phyloP scores from a whole-genome alignment of 148 eudicot genomes.

The Fagopyrum tataricum region DNA sequence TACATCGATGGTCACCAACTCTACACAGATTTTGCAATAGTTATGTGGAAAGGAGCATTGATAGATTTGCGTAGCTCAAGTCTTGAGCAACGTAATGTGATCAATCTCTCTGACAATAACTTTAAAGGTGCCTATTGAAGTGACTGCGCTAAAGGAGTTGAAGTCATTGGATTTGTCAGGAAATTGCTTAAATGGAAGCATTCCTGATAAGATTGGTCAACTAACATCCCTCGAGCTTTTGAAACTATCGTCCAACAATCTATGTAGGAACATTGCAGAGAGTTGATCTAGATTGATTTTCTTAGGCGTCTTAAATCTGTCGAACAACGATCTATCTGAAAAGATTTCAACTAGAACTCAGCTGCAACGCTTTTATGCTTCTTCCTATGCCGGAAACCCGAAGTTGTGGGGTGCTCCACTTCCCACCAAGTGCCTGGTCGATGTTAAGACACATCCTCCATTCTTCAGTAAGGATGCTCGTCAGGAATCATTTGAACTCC shows the following conservation, averaged over 20 bases:
- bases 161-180: too few relatives aligned
- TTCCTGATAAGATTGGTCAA: conserved; percentile 17
- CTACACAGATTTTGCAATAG: too few relatives aligned
- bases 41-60: conserved; percentile 15
- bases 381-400: conserved; percentile 24
- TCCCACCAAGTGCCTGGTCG: conserved; percentile 20
- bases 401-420: conserved; percentile 38
- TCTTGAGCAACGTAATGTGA: too few relatives aligned
- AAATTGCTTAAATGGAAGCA: too few relatives aligned
- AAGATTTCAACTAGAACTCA: conserved; percentile 22
- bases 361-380: conserved; percentile 24
- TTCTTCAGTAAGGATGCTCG: too few relatives aligned
- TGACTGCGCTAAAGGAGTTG: too few relatives aligned
- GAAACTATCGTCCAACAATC: conserved; percentile 16
- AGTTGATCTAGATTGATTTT: conserved; percentile 13
- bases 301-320: conserved; percentile 13
- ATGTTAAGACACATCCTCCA: too few relatives aligned
- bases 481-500: too few relatives aligned
- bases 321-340: conserved; percentile 19
- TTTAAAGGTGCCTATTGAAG: too few relatives aligned
- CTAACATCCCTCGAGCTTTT: conserved; percentile 14
- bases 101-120: too few relatives aligned
- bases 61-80: conserved; percentile 4
- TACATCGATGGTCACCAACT: too few relatives aligned
- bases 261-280: conserved; percentile 18